Conservation (phyloP, 495 filamentous ascomycete genomes). For the Pseudotulostoma volvatum region DNA sequence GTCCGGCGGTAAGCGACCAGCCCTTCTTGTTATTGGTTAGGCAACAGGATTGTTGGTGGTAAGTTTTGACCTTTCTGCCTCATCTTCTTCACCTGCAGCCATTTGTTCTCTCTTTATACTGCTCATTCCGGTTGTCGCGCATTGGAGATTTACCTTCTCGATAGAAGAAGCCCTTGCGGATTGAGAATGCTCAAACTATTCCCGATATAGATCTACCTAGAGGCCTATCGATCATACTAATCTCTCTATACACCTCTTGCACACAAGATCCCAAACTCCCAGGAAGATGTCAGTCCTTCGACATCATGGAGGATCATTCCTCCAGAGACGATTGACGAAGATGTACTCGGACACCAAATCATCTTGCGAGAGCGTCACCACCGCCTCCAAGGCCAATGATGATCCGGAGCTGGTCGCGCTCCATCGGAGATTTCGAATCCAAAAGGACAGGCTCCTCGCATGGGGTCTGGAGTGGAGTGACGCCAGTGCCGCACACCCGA, state of each 20-base stretch:
- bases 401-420: conserved; percentile 38
- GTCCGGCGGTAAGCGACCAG: too few species aligned
- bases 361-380: conserved; percentile 67
- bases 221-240: background rate
- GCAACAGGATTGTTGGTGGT: conserved; percentile 30
- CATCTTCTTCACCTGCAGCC: too few species aligned
- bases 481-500: conserved; percentile 43
- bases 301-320: conserved; percentile 32
- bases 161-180: background rate
- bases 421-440: conserved; percentile 40
- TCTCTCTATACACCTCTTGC: background rate
- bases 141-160: background rate
- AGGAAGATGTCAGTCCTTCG: conserved; percentile 31
- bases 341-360: conserved; percentile 87
- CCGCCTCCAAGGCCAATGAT: conserved; percentile 42
- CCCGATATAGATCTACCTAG: too few species aligned
- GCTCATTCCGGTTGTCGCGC: background rate
- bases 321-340: conserved; percentile 60
- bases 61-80: too few species aligned
- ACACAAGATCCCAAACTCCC: too few species aligned
- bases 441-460: conserved; percentile 50
- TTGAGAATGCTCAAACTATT: background rate
- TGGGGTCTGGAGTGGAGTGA: conserved; percentile 92
- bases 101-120: too few species aligned
- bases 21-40: too few species aligned